These are phyloP conservation scores for Acorus gramineus DNA, from an alignment of 106 monocot genomes.

Conservation along the genomic window DNA sequence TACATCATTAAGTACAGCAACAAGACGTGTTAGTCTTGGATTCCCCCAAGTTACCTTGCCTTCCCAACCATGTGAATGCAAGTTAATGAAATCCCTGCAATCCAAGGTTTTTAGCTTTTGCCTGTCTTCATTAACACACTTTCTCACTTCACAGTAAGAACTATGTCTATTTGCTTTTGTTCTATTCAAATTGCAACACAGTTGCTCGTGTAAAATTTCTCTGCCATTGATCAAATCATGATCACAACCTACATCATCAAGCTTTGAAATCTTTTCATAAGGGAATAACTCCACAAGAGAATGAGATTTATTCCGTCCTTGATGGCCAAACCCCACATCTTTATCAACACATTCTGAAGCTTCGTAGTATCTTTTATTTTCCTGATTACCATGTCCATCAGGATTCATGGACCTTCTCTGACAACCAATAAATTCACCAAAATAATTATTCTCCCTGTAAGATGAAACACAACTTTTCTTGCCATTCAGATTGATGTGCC, in stretches of 20 bases:
- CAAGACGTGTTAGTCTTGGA: constrained; percentile 19
- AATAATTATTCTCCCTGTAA: too few species aligned
- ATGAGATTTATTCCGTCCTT: neutral
- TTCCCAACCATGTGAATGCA: constrained; percentile 32
- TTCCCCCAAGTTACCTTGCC: constrained; percentile 46
- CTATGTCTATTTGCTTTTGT: constrained; percentile 2
- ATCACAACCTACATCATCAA: constrained; percentile 9
- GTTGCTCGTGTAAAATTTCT: constrained; percentile 4
- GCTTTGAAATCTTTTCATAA: constrained; percentile 3
- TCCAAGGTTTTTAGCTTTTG: constrained; percentile 14
- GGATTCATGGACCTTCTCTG: too few species aligned
- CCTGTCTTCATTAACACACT: constrained; percentile 16
- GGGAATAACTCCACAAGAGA: constrained; percentile 2
- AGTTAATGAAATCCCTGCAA: constrained; percentile 17
- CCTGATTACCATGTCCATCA: neutral
- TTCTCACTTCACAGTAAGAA: constrained; percentile 6
- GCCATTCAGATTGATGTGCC: too few species aligned
- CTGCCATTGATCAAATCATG: neutral
- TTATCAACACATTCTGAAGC: constrained; percentile 4
- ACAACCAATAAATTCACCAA: too few species aligned
- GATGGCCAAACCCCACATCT: constrained; percentile 7
- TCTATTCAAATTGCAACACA: constrained; percentile 9
- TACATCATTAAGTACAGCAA: constrained; percentile 17
- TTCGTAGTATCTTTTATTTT: constrained; percentile 10
- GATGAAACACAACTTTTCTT: too few species aligned